Conservation (phyloP, 352 stramenopile species). For the Phytophthora crassamura region DNA sequence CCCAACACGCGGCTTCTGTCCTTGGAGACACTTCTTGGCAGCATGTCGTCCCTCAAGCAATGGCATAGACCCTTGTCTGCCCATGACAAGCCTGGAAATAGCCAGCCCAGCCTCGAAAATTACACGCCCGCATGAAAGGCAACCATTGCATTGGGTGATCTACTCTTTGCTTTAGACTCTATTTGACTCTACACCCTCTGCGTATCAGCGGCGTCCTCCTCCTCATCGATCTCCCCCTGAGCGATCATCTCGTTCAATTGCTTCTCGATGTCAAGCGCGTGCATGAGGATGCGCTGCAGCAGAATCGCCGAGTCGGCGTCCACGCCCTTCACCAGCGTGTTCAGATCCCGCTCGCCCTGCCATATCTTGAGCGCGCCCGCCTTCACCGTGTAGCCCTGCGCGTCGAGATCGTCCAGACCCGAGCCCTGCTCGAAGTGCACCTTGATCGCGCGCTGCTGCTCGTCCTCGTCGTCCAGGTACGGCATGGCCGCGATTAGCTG, state of each 20-base stretch:
- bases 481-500: constrained; percentile 76
- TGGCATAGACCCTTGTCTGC: too few relatives aligned
- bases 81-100: too few relatives aligned
- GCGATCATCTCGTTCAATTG: constrained; percentile 61
- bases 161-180: too few relatives aligned
- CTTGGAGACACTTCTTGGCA: constrained; percentile 7
- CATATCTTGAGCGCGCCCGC: constrained; percentile 63
- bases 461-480: constrained; percentile 72
- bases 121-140: too few relatives aligned
- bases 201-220: too few relatives aligned
- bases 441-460: constrained; percentile 48
- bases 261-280: constrained; percentile 69
- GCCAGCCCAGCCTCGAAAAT: too few relatives aligned
- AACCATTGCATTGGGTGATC: too few relatives aligned
- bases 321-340: constrained; percentile 48
- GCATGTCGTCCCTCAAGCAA: constrained; percentile 8
- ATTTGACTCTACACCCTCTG: constrained; percentile 10
- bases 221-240: constrained; percentile 23
- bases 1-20: constrained; percentile 1
- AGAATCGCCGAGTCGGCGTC: constrained; percentile 73
- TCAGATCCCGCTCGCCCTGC: constrained; percentile 72
- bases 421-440: constrained; percentile 68
- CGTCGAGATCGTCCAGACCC: constrained; percentile 71
- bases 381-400: constrained; percentile 61
- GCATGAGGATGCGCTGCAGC: constrained; percentile 77